Base-by-base conservation (phyloP, 345 rosid species). In the Rubroshorea leprosula region DNA sequence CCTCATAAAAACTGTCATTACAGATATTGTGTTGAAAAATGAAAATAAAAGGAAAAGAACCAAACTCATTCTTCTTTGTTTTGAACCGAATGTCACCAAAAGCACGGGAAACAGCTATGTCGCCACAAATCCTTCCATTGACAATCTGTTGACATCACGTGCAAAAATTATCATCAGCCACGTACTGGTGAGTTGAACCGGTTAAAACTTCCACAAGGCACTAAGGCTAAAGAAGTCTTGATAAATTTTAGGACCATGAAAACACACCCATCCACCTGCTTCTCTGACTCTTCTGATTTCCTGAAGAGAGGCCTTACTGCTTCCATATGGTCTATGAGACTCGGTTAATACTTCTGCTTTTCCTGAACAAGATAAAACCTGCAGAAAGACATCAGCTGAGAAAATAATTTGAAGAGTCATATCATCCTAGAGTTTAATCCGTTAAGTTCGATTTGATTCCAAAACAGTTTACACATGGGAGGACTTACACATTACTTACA, bases 211-310 rank as follows among this genome's bases (percentile, higher is more conserved):
- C 29, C 25, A 15, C 21, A 15, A 39, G 58, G 18, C 49, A 4
- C 46, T 18, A 14, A 6, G 23, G 49, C 50, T 51, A 29, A 46
- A 11, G 16, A 66, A 8, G 35, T 44, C 25, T 45, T 21, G 9
- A 50, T 17, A 47, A 15, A 49, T 29, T 14, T 13, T 16, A 68
- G 68, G 82, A 75, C 68, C 63, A 72, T 74, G 67, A 69, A 72
- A 70, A 80, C 88, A 76, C 86, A 85, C 98, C 98, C 98, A 92
- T 81, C 98, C 98, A 81, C 98, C 98, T 81, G 98, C 95, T 83
- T 88, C 96, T 80, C 90, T 84, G 65, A 92, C 83, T 68, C 98
- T 88, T 75, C 68, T 86, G 58, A 86, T 68, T 78, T 89, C 98
- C 27, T 75, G 71, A 54, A 92, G 84, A 43, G 95, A 86, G 54